Evolutionary conservation across 768 basidiomycete genomes (phyloP).

Genomic region (Mrakia blollopis): DNA sequence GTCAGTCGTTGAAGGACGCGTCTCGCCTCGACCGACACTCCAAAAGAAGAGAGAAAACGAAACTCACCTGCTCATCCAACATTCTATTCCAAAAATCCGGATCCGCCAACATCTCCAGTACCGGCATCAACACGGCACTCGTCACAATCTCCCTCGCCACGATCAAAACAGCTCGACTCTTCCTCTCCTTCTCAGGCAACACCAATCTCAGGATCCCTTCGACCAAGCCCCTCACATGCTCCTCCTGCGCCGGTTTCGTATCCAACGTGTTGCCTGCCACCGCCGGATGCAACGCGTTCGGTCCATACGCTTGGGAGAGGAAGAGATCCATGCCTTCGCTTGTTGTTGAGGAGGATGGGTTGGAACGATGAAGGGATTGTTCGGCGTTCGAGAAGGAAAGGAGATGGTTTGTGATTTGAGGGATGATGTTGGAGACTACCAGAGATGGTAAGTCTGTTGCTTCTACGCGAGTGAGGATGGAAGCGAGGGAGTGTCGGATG

Average conservation of each 20-base stretch:
- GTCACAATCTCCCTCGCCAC: conserved; percentile 76
- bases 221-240: conserved; percentile 67
- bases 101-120: conserved; percentile 89
- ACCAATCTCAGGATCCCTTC: conserved; percentile 66
- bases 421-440: conserved; percentile 74
- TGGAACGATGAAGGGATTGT: conserved; percentile 36
- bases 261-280: conserved; percentile 84
- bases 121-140: conserved; percentile 74
- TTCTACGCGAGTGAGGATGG: conserved; percentile 55
- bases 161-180: conserved; percentile 64
- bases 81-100: conserved; percentile 95
- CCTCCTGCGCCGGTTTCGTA: conserved; percentile 83
- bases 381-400: conserved; percentile 87
- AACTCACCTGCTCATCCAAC: conserved; percentile 82
- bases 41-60: not conserved
- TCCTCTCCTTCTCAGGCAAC: conserved; percentile 68
- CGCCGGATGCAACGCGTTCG: conserved; percentile 68
- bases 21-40: not conserved
- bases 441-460: conserved; percentile 68
- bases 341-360: conserved; percentile 15
- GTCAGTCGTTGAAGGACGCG: not conserved
- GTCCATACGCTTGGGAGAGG: conserved; percentile 72
- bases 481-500: conserved; percentile 61
- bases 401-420: conserved; percentile 81
- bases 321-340: conserved; percentile 80